A percentile compares a stretch with the other conserved stretches of the same genome.
These are phyloP conservation scores for Catunica adiposa DNA, from an alignment of 2,329 filamentous ascomycete genomes.

Conservation along the genomic window DNA sequence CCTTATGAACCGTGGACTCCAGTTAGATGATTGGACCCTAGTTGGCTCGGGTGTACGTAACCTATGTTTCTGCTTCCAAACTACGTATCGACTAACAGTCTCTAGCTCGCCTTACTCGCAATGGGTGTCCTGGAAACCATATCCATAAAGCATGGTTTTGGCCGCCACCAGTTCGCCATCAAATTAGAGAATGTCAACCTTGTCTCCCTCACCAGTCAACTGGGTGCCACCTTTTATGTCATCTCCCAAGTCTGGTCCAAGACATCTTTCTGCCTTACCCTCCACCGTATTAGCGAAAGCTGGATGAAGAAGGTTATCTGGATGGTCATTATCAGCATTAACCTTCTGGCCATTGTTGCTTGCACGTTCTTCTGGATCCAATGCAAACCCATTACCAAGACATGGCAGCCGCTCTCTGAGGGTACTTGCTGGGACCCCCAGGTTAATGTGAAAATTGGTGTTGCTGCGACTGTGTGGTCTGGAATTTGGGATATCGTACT, in stretches of 20 bases:
- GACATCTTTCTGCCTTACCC: conserved; percentile 19
- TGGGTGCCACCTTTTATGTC: conserved; percentile 6
- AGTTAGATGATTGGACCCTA: conserved; percentile 24
- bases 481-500: conserved; percentile 16
- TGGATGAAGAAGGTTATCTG: conserved; percentile 18
- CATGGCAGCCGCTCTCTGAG: conserved; percentile 15
- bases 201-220: background rate
- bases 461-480: conserved; percentile 14
- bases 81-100: background rate
- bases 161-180: conserved; percentile 15
- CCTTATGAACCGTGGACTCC: conserved; percentile 22
- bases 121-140: conserved; percentile 12
- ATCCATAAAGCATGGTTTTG: conserved; percentile 14
- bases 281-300: conserved; percentile 18
- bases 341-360: conserved; percentile 16
- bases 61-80: background rate
- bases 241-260: conserved; percentile 14
- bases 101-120: conserved; percentile 1
- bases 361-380: conserved; percentile 19
- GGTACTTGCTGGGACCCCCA: conserved; percentile 18
- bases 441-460: conserved; percentile 8
- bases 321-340: conserved; percentile 18
- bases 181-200: background rate
- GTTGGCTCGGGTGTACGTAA: conserved; percentile 18
- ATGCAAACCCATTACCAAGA: conserved; percentile 18